Evolutionary conservation across 2,329 filamentous ascomycete species (phyloP).

Genomic region (Microdochium bolleyi): DNA sequence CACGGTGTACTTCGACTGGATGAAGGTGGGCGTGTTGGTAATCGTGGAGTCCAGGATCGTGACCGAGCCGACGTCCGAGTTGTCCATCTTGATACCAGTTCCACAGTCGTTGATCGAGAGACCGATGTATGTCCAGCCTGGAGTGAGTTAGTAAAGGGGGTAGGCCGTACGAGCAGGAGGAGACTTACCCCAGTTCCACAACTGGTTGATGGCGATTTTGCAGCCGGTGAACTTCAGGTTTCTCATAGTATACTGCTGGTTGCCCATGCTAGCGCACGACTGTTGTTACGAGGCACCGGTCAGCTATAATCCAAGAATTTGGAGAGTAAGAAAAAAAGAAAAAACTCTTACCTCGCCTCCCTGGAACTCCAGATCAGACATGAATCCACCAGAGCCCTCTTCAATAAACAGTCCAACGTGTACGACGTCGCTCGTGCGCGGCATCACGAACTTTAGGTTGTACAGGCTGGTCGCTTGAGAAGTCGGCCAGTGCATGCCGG

Average conservation of each 20-base stretch:
- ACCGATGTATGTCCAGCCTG: slow-evolving; percentile 60
- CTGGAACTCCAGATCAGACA: slow-evolving; percentile 54
- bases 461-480: slow-evolving; percentile 47
- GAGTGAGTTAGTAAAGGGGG: too few species aligned
- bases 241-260: slow-evolving; percentile 63
- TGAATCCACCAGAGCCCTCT: slow-evolving; percentile 29
- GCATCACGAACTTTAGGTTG: slow-evolving; percentile 41
- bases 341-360: too few species aligned
- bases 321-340: too few species aligned
- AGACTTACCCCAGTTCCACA: not conserved
- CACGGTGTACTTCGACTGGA: slow-evolving; percentile 52
- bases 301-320: too few species aligned
- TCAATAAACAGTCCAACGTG: slow-evolving; percentile 24
- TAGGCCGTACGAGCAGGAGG: too few species aligned
- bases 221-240: slow-evolving; percentile 59
- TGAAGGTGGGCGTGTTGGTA: slow-evolving; percentile 52
- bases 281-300: too few species aligned
- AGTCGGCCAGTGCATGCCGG: slow-evolving; percentile 56
- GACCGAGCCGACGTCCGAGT: slow-evolving; percentile 60
- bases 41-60: slow-evolving; percentile 64
- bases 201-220: slow-evolving; percentile 33
- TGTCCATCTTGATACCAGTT: slow-evolving; percentile 52
- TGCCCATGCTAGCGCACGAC: slow-evolving; percentile 54
- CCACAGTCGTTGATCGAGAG: slow-evolving; percentile 50
- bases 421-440: slow-evolving; percentile 15